Evolutionary conservation across 805 yeast genomes (phyloP).

Genomic region (Kurtzmaniella fragi): DNA sequence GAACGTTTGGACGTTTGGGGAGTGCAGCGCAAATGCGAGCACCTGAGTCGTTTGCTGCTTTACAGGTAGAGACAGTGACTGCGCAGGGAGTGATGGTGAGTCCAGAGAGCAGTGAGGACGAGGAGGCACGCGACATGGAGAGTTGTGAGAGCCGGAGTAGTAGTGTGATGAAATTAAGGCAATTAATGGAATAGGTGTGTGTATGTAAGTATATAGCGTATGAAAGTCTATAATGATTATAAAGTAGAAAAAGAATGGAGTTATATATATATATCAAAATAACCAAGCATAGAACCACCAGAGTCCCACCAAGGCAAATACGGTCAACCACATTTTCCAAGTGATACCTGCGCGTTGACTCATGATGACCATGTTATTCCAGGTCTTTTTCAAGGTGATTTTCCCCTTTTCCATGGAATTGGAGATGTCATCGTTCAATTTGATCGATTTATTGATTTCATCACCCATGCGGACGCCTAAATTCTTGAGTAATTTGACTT

Average conservation of each 20-base stretch:
- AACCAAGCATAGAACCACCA: constrained; percentile 43
- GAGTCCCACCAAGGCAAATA: constrained; percentile 29
- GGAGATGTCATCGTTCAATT: constrained; percentile 37
- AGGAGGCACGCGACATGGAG: too few relatives aligned
- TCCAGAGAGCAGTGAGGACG: too few relatives aligned
- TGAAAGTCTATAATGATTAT: too few relatives aligned
- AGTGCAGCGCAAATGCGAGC: too few relatives aligned
- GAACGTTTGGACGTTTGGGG: not conserved
- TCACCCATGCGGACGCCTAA: constrained; percentile 39
- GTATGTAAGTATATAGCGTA: too few relatives aligned
- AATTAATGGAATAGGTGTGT: too few relatives aligned
- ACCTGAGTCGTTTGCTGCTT: too few relatives aligned
- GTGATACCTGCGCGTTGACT: constrained; percentile 42
- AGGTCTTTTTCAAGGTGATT: constrained; percentile 37
- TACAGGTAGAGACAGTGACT: too few relatives aligned
- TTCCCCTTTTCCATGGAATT: constrained; percentile 35
- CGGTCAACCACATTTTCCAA: constrained; percentile 41
- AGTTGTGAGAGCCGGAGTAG: too few relatives aligned
- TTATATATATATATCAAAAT: not conserved
- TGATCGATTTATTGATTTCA: constrained; percentile 37
- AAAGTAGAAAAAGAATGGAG: too few relatives aligned
- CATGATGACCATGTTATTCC: constrained; percentile 40
- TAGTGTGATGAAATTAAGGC: too few relatives aligned
- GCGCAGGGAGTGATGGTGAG: too few relatives aligned
- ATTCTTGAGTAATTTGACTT: constrained; percentile 36